These are phyloP conservation scores for Staphylotrichum longicolle DNA, from an alignment of 495 filamentous ascomycete species.

Conservation along the genomic window DNA sequence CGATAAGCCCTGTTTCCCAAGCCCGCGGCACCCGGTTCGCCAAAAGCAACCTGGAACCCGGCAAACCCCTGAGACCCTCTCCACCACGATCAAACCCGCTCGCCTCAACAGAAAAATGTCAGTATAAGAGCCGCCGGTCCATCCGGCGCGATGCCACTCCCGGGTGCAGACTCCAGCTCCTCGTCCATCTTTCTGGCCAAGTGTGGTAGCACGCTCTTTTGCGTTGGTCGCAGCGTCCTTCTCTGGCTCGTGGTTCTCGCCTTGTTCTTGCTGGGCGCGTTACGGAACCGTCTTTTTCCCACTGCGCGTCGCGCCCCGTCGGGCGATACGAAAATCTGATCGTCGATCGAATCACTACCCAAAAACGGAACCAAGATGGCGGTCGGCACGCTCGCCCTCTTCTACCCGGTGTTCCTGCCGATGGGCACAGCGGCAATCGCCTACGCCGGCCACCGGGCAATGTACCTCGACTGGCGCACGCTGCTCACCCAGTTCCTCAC, in stretches of 20 bases:
- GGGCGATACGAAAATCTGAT: neutral
- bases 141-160: slow-evolving; percentile 22
- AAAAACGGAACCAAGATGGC: slow-evolving; percentile 38
- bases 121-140: slow-evolving; percentile 2
- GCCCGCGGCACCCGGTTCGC: neutral
- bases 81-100: neutral
- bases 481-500: slow-evolving; percentile 45
- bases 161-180: slow-evolving; percentile 8
- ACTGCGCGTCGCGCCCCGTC: neutral
- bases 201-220: slow-evolving; percentile 41
- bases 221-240: slow-evolving; percentile 37
- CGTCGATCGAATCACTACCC: neutral
- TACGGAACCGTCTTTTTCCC: slow-evolving; percentile 25
- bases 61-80: neutral
- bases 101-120: slow-evolving; percentile 17
- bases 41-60: neutral
- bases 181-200: slow-evolving; percentile 28
- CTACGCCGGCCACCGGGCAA: slow-evolving; percentile 41
- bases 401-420: slow-evolving; percentile 41
- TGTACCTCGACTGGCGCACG: slow-evolving; percentile 35
- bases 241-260: slow-evolving; percentile 44
- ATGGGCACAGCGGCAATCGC: slow-evolving; percentile 36
- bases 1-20: neutral
- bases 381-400: slow-evolving; percentile 35
- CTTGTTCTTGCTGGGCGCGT: slow-evolving; percentile 33